Conservation (phyloP, 208 protist species). For the Trypanosomatidae sp. region DNA sequence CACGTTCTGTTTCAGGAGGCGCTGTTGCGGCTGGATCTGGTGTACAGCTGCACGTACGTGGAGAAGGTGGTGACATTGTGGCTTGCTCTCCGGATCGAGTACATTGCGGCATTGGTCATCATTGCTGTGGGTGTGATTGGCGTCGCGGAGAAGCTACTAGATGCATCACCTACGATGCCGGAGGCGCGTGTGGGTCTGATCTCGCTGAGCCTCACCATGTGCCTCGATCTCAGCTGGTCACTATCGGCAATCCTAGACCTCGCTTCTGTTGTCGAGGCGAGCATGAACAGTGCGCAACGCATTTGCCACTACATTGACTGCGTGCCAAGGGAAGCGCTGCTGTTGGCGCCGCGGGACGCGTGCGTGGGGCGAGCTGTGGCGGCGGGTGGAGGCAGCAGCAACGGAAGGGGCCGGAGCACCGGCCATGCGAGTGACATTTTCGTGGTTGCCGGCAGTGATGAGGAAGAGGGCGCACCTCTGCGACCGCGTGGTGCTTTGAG, state of each 20-base stretch:
- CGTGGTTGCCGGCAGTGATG: neutral
- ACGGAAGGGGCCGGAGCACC: neutral
- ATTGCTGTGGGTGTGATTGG: slow-evolving; percentile 47
- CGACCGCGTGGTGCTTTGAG: neutral
- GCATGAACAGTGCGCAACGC: slow-evolving; percentile 81
- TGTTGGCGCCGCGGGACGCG: slow-evolving; percentile 16
- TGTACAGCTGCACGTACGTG: slow-evolving; percentile 54
- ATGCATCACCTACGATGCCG: slow-evolving; percentile 14
- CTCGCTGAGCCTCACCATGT: slow-evolving; percentile 72
- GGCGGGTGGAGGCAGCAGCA: neutral
- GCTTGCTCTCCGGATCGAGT: slow-evolving; percentile 88
- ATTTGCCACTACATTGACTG: slow-evolving; percentile 60
- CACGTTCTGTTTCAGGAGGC: slow-evolving; percentile 32
- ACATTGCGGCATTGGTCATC: slow-evolving; percentile 56
- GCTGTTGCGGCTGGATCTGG: slow-evolving; percentile 38
- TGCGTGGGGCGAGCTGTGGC: slow-evolving; percentile 6
- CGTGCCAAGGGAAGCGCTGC: slow-evolving; percentile 50
- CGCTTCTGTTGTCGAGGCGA: slow-evolving; percentile 41
- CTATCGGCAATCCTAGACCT: slow-evolving; percentile 41
- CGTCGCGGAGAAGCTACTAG: slow-evolving; percentile 32
- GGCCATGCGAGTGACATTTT: neutral
- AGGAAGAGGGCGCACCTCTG: neutral
- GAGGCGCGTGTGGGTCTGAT: slow-evolving; percentile 46
- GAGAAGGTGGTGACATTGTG: slow-evolving; percentile 68
- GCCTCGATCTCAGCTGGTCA: slow-evolving; percentile 42